Base-by-base conservation (phyloP, 331 rosid genomes). In the Malus hybrid region DNA sequence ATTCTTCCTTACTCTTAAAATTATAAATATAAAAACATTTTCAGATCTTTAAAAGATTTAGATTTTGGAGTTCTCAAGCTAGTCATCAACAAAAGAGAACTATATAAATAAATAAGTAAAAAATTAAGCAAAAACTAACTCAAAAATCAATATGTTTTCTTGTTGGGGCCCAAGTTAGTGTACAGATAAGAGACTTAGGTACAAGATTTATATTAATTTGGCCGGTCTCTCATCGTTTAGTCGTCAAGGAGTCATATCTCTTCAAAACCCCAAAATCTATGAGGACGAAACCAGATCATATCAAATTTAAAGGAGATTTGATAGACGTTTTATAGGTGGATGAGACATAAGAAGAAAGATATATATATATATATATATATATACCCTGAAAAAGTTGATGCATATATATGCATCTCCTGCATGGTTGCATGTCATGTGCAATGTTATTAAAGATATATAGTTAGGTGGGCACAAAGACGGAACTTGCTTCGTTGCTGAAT, bases 41-140 rank as follows among this genome's bases (percentile, higher is more conserved):
- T 65, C 66, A 74, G 88, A 88, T 88, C 86, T 20, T 9, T 80
- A 72, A 75, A 85, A 86, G 93, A 86, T 88, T 83, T 82, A 64
- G 66, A 66, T 74, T 82, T 82, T 85, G 87, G 90, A 85, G 52
- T 52, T 85, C 78, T 72, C 73, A 70, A 69, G 61, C 75, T 67
- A 73, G 46, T 64, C 6, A 30, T 36, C 18, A 39, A 39, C 46
- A 39, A 39, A 39, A 39, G 46, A 39, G 46, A 39, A 39, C 46
- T 39, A 39, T 39, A 39, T 39, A 39, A 36, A n/a, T 46, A n/a
- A 66, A 19, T 52, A 16, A 52, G 57, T 52, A 18, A 52, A 52
- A 15, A 52, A 52, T 2, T 52, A 52, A 52, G 57, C 20, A 52
- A 16, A 16, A 6, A 52, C 57, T 52, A 52, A 52, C 57, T 16